Conservation (phyloP, 2,329 filamentous ascomycete species). For the Aspergillus pseudonomiae region DNA sequence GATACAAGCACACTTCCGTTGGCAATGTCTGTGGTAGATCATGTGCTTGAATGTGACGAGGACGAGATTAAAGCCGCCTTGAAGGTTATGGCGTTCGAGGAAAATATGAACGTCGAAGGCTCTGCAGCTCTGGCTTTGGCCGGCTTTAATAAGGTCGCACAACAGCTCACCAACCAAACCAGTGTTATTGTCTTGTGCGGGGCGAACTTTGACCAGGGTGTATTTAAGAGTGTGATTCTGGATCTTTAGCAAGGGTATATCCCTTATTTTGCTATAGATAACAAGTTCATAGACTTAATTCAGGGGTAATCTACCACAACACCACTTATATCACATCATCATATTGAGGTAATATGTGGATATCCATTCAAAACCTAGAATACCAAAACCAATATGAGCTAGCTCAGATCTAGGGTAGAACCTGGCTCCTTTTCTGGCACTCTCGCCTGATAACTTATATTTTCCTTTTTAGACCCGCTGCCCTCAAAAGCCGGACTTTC, state of each 20-base stretch:
- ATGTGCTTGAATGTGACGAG: not conserved
- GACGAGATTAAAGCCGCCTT: not conserved
- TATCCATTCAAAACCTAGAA: no score
- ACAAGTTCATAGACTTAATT: no score
- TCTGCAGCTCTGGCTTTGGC: not conserved
- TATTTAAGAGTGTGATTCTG: not conserved
- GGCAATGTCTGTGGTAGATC: not conserved
- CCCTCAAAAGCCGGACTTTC: no score
- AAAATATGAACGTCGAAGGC: constrained; percentile 4
- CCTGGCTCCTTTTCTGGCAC: no score
- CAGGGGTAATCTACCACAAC: no score
- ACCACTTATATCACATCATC: no score
- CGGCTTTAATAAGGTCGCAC: not conserved
- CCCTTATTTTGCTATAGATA: no score
- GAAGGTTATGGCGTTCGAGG: not conserved
- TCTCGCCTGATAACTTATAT: no score
- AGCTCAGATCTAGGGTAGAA: no score
- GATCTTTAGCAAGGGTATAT: not conserved
- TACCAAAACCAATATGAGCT: no score
- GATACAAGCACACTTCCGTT: constrained; percentile 1
- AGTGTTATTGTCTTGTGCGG: constrained; percentile 4
- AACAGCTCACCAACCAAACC: not conserved
- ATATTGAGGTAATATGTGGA: no score
- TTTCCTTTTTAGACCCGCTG: no score
- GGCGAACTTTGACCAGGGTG: not conserved